Conservation (phyloP, 1,284 basidiomycete species). For the Leccinum fuscescens region DNA sequence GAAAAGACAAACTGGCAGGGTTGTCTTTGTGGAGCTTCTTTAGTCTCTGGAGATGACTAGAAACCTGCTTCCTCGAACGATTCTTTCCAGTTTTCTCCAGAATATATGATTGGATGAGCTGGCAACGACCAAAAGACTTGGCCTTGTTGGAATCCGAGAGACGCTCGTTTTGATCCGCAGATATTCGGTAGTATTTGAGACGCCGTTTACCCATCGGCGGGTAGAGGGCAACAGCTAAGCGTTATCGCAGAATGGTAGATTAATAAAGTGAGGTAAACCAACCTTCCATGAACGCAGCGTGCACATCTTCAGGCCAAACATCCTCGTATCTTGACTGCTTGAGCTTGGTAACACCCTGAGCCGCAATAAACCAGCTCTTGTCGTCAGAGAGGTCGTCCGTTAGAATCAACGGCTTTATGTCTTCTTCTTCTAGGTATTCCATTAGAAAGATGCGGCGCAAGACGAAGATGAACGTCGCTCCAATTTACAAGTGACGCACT, state of each 20-base stretch:
- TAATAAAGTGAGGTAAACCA: not conserved
- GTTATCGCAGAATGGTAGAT: conserved; percentile 9
- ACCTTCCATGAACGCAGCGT: conserved; percentile 39
- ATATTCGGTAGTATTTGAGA: conserved; percentile 33
- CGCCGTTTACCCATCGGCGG: conserved; percentile 37
- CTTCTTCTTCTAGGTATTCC: conserved; percentile 21
- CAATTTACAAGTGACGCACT: conserved; percentile 3
- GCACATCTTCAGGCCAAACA: conserved; percentile 36
- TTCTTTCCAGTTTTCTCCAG: conserved; percentile 35
- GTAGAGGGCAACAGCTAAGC: conserved; percentile 29
- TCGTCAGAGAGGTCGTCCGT: conserved; percentile 6
- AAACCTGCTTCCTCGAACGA: conserved; percentile 34
- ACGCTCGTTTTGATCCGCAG: conserved; percentile 17
- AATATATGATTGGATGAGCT: conserved; percentile 37
- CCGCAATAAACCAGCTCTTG: not conserved
- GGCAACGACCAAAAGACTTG: conserved; percentile 35
- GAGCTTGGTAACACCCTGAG: conserved; percentile 14
- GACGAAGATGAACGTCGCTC: not conserved
- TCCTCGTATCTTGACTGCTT: conserved; percentile 35
- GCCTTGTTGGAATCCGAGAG: conserved; percentile 11
- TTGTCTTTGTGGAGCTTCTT: conserved; percentile 34
- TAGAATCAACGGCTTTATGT: conserved; percentile 13
- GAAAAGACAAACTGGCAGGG: conserved; percentile 26
- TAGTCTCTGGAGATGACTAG: conserved; percentile 33
- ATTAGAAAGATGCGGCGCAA: conserved; percentile 19